Conservation (phyloP, 768 basidiomycete species). For the Phanerochaete carnosa region DNA sequence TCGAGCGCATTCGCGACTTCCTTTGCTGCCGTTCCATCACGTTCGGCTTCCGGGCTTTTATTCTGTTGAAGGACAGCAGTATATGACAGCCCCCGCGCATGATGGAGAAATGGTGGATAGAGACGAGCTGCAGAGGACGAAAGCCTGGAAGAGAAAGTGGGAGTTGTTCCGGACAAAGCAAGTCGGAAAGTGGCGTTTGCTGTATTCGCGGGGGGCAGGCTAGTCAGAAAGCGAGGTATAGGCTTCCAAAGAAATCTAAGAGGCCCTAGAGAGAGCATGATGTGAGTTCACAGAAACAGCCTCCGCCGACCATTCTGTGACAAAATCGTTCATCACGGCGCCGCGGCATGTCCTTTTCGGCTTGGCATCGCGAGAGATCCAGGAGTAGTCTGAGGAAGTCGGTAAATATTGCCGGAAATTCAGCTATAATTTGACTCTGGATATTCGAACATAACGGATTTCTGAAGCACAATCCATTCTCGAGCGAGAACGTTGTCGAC, state of each 20-base stretch:
- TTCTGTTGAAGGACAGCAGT: not conserved
- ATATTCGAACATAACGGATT: not conserved
- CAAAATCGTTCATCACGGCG: constrained; percentile 1
- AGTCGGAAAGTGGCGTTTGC: not conserved
- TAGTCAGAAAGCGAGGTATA: not conserved
- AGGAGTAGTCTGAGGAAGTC: not conserved
- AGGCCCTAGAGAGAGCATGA: not conserved
- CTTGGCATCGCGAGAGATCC: not conserved
- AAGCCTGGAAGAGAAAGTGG: not conserved
- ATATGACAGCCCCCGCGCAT: not conserved
- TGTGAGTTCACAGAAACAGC: not conserved
- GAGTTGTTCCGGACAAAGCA: not conserved
- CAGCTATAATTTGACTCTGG: not conserved
- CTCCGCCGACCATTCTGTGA: not conserved
- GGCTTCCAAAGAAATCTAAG: not conserved
- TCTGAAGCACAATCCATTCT: not conserved
- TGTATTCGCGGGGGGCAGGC: not conserved
- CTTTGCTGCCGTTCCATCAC: not conserved
- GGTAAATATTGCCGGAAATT: not conserved
- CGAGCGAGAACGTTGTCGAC: not conserved
- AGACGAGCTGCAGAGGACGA: not conserved
- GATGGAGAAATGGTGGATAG: not conserved
- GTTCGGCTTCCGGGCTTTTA: not conserved
- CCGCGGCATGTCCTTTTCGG: not conserved
- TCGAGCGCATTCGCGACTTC: not conserved